Evolutionary conservation across 2,329 filamentous ascomycete species (phyloP), one percentile per base, ranked within the genome.

Genomic region (Penicillium janthinellum): DNA sequence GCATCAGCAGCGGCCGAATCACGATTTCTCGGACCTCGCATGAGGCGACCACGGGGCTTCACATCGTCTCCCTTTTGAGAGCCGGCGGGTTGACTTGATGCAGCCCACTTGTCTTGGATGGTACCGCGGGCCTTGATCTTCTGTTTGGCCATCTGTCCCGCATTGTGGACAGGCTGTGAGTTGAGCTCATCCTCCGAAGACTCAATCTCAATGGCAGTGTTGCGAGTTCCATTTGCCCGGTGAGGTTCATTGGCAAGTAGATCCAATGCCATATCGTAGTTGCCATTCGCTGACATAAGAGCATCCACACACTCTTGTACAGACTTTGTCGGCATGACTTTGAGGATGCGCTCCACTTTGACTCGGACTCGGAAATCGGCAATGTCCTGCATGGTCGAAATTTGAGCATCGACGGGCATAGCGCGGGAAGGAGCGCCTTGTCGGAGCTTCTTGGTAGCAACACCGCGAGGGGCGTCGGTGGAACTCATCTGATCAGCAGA

Each of bases 71-170:
- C 56, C 39, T 70, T 50, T 11, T 60, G 59, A 34, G 42, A 51
- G 47, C 58, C 22, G 41, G 45, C 25, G 63, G 66, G 66, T 28
- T 67, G 35, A 31, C 82, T 82, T 45, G 79, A 81, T 6, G 80
- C 78, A 14, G 79, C 77, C 78, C 83, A 88, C 68, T 85, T 86
- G 61, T 87, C 81, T 60, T 84, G 81, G 58, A 90, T 86, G 59
- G 81, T 82, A 14, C 78, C 79, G 5, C 83, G 83, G 11, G 78
- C 79, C 63, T 85, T 84, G 35, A 87, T 78, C 52, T 81, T 78
- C 63, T 84, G 82, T 66, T 84, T 84, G 71, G 65, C 82, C 42
- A 62, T 63, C 2, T 61, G 66, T 4, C 51, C 41, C 6, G 57
- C 54, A 5, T 61, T 72, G 34, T 62, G 61, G 14, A 65, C 58